Percentiles rank a stretch among this genome's conserved stretches.
Evolutionary conservation across 2,329 filamentous ascomycete genomes (phyloP).

Genomic region (Zymoseptoria tritici): DNA sequence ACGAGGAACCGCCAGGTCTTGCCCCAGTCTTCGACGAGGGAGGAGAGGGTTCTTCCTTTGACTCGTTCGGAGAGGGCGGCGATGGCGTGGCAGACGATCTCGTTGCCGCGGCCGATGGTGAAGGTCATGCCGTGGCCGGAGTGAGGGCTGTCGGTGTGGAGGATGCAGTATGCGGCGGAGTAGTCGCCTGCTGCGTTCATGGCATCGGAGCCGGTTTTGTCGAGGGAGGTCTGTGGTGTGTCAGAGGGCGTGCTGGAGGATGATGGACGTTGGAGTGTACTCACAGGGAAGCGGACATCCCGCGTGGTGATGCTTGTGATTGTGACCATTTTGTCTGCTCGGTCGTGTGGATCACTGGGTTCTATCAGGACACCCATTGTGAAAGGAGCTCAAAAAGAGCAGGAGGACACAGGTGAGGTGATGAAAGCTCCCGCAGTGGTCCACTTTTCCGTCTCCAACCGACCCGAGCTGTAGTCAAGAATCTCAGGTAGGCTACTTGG

Average conservation of each 20-base stretch:
- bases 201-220: slow-evolving; percentile 93
- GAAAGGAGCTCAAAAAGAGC: no score
- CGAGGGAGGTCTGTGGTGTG: slow-evolving; percentile 61
- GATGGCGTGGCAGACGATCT: slow-evolving; percentile 83
- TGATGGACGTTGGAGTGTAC: slow-evolving; percentile 10
- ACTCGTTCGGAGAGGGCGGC: slow-evolving; percentile 69
- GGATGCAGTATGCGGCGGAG: slow-evolving; percentile 87
- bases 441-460: background rate
- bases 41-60: slow-evolving; percentile 65
- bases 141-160: slow-evolving; percentile 67
- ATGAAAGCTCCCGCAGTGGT: background rate
- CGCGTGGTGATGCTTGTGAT: slow-evolving; percentile 40
- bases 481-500: background rate
- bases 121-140: slow-evolving; percentile 79
- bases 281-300: slow-evolving; percentile 44
- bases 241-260: background rate
- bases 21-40: slow-evolving; percentile 74
- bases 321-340: slow-evolving; percentile 34
- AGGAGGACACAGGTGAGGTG: background rate
- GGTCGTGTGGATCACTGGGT: background rate
- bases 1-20: slow-evolving; percentile 89
- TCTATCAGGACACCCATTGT: background rate
- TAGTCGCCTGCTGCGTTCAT: slow-evolving; percentile 95
- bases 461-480: background rate
- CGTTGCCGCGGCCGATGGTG: slow-evolving; percentile 83